Evolutionary conservation across 1,284 basidiomycete species (phyloP), one percentile per base, ranked within the genome.

Genomic region (Leccinum variabile): DNA sequence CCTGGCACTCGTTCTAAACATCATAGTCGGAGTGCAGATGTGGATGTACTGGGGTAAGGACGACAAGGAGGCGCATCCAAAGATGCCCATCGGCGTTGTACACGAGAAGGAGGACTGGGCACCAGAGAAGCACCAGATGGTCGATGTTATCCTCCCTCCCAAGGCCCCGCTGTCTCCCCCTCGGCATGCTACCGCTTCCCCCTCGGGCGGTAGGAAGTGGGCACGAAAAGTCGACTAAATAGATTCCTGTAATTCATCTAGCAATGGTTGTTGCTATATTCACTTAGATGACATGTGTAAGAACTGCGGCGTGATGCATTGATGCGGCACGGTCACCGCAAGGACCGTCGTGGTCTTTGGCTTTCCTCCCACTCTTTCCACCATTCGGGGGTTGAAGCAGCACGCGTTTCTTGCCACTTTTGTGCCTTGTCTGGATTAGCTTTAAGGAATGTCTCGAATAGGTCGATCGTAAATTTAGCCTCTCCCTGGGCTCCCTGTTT

Each of bases 11-110:
- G 63, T 86, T 10, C 80, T 97, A 16, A 98, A 98, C 75, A 67
- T 87, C 64, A 81, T 96, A 13, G 77, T 97, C 18, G 94, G 90
- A 0, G 73, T 79, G 6, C 95, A 97, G 78, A 83, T 97, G 83
- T 87, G 87, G 80, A 75, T 84, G 75, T 96, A 92, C 75, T 94
- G 92, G 91, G 87, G 87, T 10, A 81, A 82, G 64, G 84, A 82
- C 50, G 79, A 73, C 46, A 77, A 76, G 63, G 79, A 78, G 16
- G 73, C 71, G n/a, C 54, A 71, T 57, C 63, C 63, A 13, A 69
- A 69, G 61, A 66, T 62, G 18, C 62, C 69, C 18, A 60, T 70
- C 32, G 69, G 63, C 8, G 55, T 64, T 3, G 56, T 67, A 56
- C 62, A 66, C 8, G 72, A 69, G 65, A 75, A 70, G 63, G 75